Evolutionary conservation across 139 green algal species (phyloP), one percentile per base, ranked within the genome.

Genomic region (Desmodesmus armatus): DNA sequence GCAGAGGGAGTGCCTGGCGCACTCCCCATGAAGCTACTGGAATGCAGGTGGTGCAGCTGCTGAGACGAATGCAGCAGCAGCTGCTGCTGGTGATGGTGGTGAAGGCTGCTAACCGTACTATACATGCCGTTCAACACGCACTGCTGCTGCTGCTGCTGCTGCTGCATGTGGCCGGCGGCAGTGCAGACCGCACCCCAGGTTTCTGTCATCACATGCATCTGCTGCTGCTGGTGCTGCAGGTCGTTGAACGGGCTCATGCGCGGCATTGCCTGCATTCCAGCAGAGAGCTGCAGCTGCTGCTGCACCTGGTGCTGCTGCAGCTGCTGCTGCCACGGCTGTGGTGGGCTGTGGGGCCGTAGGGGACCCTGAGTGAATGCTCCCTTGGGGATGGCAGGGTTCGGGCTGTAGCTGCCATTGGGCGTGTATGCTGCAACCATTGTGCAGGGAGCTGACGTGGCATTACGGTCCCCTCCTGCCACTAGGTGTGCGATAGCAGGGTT

Each of bases 191-290:
- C n/a, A n/a, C n/a, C n/a, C n/a, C n/a, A n/a, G n/a, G n/a, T n/a
- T n/a, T n/a, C n/a, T n/a, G n/a, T n/a, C n/a, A n/a, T n/a, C n/a
- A n/a, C n/a, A n/a, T 85, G 25, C 79, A 78, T 65, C 40, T 85
- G 79, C 43, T 78, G 79, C 63, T 85, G 79, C 41, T 85, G 79
- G 43, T 85, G 37, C 25, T 85, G 33, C 31, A 37, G 62, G 41
- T 85, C 63, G 15, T 62, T n/a, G 35, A 78, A 67, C 7, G 62
- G 79, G 5, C 37, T 70, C 35, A 69, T 60, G 9, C 39, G 55
- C 23, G 2, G 33, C 11, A 33, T 27, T 72, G 63, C n/a, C n/a
- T n/a, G n/a, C n/a, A n/a, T n/a, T n/a, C n/a, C n/a, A n/a, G n/a
- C n/a, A 41, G 7, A 69, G 60, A 27, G 60, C 21, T 33, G 21